A percentile compares a stretch with the other conserved stretches of the same genome.
These are phyloP conservation scores for Anacardium occidentale DNA, from an alignment of 345 rosid genomes.

Conservation along the genomic window DNA sequence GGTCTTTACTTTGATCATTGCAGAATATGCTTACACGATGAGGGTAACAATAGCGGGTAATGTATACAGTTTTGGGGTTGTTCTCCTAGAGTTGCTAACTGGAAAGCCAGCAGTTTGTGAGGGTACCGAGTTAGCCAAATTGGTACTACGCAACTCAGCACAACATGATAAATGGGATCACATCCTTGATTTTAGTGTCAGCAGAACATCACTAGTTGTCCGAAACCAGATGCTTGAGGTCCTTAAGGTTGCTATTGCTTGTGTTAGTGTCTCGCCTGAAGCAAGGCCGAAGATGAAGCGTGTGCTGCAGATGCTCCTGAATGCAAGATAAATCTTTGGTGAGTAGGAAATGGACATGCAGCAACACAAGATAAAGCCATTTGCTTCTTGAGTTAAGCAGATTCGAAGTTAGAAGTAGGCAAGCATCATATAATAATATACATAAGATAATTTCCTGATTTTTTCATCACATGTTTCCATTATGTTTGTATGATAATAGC, in stretches of 20 bases:
- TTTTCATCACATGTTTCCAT: not conserved
- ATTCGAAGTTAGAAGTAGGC: not conserved
- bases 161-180: constrained; percentile 50
- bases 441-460: not conserved
- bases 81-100: constrained; percentile 76
- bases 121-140: constrained; percentile 77
- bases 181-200: constrained; percentile 65
- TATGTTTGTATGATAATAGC: not conserved
- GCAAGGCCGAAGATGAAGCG: constrained; percentile 86
- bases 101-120: constrained; percentile 72
- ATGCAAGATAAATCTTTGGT: constrained; percentile 39
- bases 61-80: constrained; percentile 69
- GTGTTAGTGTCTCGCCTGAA: constrained; percentile 56
- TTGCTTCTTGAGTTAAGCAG: not conserved
- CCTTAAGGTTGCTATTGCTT: constrained; percentile 68
- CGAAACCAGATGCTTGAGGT: constrained; percentile 76
- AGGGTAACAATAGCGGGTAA: constrained; percentile 82
- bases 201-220: constrained; percentile 50
- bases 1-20: constrained; percentile 2
- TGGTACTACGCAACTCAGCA: constrained; percentile 52
- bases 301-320: constrained; percentile 65
- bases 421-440: not conserved
- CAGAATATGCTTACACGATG: constrained; percentile 95
- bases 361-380: not conserved
- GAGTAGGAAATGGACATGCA: not conserved